A percentile compares a stretch with the other conserved stretches of the same genome.
Conservation (phyloP, 192 early-diverging fungal genomes). For the Coemansia sp. region DNA sequence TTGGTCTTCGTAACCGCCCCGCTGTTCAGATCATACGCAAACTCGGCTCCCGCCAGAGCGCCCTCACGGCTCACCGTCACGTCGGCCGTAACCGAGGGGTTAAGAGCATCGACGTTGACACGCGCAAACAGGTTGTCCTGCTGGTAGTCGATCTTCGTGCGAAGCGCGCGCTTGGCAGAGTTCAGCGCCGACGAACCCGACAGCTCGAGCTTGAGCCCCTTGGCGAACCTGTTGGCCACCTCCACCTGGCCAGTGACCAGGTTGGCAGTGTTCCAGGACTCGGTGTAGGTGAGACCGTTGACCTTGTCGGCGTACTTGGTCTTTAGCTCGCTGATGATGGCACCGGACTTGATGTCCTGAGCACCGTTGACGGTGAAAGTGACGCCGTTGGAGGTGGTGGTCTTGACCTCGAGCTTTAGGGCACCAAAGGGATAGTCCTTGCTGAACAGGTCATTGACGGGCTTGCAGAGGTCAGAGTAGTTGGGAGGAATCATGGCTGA, state of each 20-base stretch:
- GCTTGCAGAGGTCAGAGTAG: constrained; percentile 94
- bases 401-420: constrained; percentile 97
- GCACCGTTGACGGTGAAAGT: constrained; percentile 93
- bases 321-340: constrained; percentile 95
- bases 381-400: constrained; percentile 91
- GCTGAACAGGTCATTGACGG: constrained; percentile 89
- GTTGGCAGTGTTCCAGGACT: constrained; percentile 96
- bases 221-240: constrained; percentile 88
- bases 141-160: constrained; percentile 85
- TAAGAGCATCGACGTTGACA: constrained; percentile 89
- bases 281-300: constrained; percentile 92
- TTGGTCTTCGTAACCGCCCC: constrained; percentile 88
- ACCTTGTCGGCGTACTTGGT: constrained; percentile 95
- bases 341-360: constrained; percentile 93
- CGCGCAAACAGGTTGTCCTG: constrained; percentile 91
- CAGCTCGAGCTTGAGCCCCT: constrained; percentile 95
- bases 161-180: constrained; percentile 49
- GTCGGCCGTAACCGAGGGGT: constrained; percentile 86
- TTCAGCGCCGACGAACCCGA: constrained; percentile 80
- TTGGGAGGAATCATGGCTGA: constrained; percentile 66
- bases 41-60: constrained; percentile 88
- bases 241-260: constrained; percentile 89
- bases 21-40: constrained; percentile 89
- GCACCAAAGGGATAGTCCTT: constrained; percentile 96
- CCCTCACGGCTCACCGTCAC: constrained; percentile 87